A percentile compares a stretch with the other conserved stretches of the same genome.
phyloP scores from a whole-genome alignment of 2,329 filamentous ascomycete species.

The Ophiostoma australiae region DNA sequence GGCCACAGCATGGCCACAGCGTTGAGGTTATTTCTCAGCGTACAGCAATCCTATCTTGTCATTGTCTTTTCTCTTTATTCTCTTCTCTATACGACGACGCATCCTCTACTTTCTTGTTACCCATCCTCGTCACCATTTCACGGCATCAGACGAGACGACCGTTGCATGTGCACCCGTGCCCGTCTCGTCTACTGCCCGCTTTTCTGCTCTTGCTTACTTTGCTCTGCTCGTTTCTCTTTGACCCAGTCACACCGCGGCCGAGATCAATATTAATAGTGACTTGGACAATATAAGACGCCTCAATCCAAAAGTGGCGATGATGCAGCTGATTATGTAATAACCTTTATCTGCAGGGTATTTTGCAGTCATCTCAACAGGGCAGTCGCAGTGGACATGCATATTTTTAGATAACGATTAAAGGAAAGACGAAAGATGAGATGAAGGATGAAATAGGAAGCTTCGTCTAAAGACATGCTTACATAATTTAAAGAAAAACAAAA shows the following conservation, averaged over 20 bases:
- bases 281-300: too few species aligned
- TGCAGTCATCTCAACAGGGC: not conserved
- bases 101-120: too few species aligned
- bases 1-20: not conserved
- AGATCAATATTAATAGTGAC: not conserved
- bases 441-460: not conserved
- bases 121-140: not conserved
- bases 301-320: too few species aligned
- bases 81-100: too few species aligned
- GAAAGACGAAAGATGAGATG: not conserved
- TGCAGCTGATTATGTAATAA: not conserved
- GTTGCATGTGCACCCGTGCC: not conserved
- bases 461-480: not conserved
- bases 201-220: too few species aligned
- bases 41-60: too few species aligned
- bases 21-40: slow-evolving; percentile 9
- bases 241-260: not conserved
- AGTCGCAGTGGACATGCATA: not conserved
- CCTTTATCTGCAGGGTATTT: too few species aligned
- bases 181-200: not conserved
- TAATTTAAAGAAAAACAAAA: not conserved
- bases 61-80: not conserved
- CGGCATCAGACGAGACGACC: not conserved
- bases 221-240: not conserved
- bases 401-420: too few species aligned